Conservation (phyloP, 2,329 filamentous ascomycete species). For the Myriosclerotinia curreyana region DNA sequence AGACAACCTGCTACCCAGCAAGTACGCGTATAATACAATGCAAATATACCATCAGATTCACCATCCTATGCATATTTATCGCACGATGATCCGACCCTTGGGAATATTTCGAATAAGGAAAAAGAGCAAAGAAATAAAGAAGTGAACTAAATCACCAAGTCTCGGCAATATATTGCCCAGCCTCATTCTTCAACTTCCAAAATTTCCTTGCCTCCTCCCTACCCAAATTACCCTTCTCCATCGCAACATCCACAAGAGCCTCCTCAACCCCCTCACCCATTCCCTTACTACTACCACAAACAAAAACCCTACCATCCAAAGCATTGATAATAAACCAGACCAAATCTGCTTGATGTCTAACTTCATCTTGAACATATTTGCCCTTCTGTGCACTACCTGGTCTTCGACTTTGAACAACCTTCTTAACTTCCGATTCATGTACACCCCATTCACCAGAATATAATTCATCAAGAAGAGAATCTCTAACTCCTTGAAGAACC, state of each 20-base stretch:
- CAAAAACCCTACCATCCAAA: slow-evolving; percentile 92
- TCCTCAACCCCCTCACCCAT: slow-evolving; percentile 97
- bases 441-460: slow-evolving; percentile 97
- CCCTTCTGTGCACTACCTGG: slow-evolving; percentile 57
- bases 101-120: background rate
- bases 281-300: slow-evolving; percentile 90
- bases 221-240: slow-evolving; percentile 86
- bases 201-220: slow-evolving; percentile 79
- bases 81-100: background rate
- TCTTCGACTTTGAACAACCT: slow-evolving; percentile 70
- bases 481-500: slow-evolving; percentile 92
- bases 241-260: slow-evolving; percentile 83
- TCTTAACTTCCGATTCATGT: slow-evolving; percentile 82
- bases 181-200: slow-evolving; percentile 88
- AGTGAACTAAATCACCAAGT: slow-evolving; percentile 52
- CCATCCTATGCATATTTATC: background rate
- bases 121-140: background rate
- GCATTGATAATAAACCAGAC: slow-evolving; percentile 98
- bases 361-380: slow-evolving; percentile 95
- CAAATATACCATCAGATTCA: background rate
- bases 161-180: slow-evolving; percentile 91
- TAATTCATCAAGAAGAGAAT: slow-evolving; percentile 90
- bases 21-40: slow-evolving; percentile 2
- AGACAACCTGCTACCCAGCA: background rate
- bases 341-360: slow-evolving; percentile 85